Evolutionary conservation across 2,329 filamentous ascomycete species (phyloP).

Genomic region (Stagonosporopsis cucurbitacearum): DNA sequence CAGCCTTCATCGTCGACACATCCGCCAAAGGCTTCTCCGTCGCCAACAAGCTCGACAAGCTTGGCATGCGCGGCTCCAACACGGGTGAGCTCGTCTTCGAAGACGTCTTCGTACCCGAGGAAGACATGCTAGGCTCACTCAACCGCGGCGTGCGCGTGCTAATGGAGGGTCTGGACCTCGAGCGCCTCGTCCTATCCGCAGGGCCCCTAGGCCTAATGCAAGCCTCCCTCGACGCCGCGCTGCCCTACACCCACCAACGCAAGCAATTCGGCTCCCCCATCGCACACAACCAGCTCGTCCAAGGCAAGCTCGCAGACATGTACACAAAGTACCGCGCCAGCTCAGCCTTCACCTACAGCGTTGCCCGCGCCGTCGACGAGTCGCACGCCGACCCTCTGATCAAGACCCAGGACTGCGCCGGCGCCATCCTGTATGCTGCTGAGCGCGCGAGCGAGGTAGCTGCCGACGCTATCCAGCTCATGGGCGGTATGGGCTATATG

Average conservation of each 20-base stretch:
- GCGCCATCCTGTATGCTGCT: conserved; percentile 90
- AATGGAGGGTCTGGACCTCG: conserved; percentile 95
- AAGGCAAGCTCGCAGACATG: conserved; percentile 95
- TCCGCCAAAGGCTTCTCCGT: conserved; percentile 78
- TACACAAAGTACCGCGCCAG: conserved; percentile 90
- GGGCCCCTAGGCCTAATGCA: conserved; percentile 96
- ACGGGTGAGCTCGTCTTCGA: conserved; percentile 95
- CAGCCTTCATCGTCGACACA: conserved; percentile 86
- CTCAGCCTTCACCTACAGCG: conserved; percentile 84
- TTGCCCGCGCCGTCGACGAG: conserved; percentile 76
- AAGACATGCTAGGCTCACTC: conserved; percentile 79
- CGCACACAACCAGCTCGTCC: conserved; percentile 89
- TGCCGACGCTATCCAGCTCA: conserved; percentile 86
- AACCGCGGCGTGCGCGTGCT: conserved; percentile 87
- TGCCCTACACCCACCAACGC: conserved; percentile 88
- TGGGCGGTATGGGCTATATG: conserved; percentile 95
- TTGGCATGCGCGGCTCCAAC: conserved; percentile 97
- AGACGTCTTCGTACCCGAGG: conserved; percentile 82
- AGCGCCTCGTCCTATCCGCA: conserved; percentile 87
- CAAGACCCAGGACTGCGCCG: conserved; percentile 89
- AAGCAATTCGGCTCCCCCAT: conserved; percentile 89
- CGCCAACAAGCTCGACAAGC: conserved; percentile 91
- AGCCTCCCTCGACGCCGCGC: conserved; percentile 79
- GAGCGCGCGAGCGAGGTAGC: conserved; percentile 88
- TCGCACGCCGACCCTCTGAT: conserved; percentile 61